A percentile compares a stretch with the other conserved stretches of the same genome.
Evolutionary conservation across 1,284 basidiomycete genomes (phyloP).

Genomic region (Apiotrichum porosum): DNA sequence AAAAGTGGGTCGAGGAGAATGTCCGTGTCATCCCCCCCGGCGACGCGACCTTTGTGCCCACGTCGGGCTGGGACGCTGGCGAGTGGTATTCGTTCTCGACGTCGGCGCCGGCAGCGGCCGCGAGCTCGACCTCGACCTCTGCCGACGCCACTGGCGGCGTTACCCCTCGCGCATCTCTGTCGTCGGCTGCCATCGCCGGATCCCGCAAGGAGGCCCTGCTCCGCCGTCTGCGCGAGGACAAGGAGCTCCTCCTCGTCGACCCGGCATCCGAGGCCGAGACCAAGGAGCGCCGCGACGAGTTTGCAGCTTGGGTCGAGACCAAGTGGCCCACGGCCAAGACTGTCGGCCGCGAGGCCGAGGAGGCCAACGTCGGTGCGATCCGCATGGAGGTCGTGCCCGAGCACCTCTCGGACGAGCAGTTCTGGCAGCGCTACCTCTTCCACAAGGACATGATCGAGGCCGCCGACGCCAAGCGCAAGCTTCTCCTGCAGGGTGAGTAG

Average conservation of each 20-base stretch:
- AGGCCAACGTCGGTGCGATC: slow-evolving; percentile 57
- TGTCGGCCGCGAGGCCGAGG: slow-evolving; percentile 46
- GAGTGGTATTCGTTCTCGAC: slow-evolving; percentile 65
- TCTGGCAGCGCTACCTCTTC: slow-evolving; percentile 92
- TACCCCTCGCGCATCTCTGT: slow-evolving; percentile 5
- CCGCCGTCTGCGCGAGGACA: slow-evolving; percentile 66
- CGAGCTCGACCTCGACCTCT: not conserved
- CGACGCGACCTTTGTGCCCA: slow-evolving; percentile 46
- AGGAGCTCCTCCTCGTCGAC: slow-evolving; percentile 69
- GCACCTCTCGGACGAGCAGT: slow-evolving; percentile 61
- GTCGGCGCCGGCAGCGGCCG: slow-evolving; percentile 10
- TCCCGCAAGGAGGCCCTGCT: slow-evolving; percentile 68
- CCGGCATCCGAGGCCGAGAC: slow-evolving; percentile 59
- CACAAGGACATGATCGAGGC: slow-evolving; percentile 75
- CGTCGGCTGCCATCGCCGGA: slow-evolving; percentile 35
- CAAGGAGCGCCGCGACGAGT: slow-evolving; percentile 55
- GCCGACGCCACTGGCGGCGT: too few relatives aligned
- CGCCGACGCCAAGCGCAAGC: slow-evolving; percentile 76
- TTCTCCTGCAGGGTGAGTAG: slow-evolving; percentile 67
- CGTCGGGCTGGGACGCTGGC: slow-evolving; percentile 68
- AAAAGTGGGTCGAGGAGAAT: slow-evolving; percentile 57
- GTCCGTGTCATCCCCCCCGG: slow-evolving; percentile 80
- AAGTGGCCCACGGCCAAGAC: slow-evolving; percentile 49
- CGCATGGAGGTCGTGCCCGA: slow-evolving; percentile 64
- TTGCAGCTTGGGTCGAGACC: slow-evolving; percentile 59